Evolutionary conservation across 2,329 filamentous ascomycete species (phyloP), one percentile per base, ranked within the genome.

Genomic region (Aspergillus floridensis): DNA sequence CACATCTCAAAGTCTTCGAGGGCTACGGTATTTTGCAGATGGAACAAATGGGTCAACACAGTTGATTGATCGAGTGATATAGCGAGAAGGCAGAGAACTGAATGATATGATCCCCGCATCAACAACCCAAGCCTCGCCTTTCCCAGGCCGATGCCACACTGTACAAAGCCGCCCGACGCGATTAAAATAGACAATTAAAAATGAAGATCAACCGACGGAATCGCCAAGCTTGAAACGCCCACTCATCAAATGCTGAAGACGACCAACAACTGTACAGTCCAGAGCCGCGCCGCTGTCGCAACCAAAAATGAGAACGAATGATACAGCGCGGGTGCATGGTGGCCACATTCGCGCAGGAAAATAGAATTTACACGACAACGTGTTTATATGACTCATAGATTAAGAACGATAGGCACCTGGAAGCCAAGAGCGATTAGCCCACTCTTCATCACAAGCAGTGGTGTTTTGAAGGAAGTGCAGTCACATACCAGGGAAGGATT

Each of bases 401-500:
- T 46, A 62, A 26, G 59, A 63, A 50, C 63, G 63, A 51, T 65
- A 65, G 2, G 41, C 53, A 19, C 63, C 63, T 65, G 29, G 14
- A 5, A 7, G 21, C 32, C 19, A 19, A 14, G 24, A 46, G 31
- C 35, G 10, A 44, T 65, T 54, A 64, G 56, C 32, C n/a, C 21
- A 21, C n/a, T 22, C n/a, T 22, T 41, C 50, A 22, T 41, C 55
- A 48, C 35, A 46, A 29, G 53, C 35, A 24, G 22, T 22, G 22
- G 22, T 22, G 4, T 24, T 5, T 32, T 51, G 5, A 29, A 19
- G 44, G 19, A 29, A 21, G 41, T 10, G 12, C 32, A 8, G 44
- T 14, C 46, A 35, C 73, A 62, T 73, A 77, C 76, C 70, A 56
- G 70, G 63, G 63, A 74, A 76, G 46, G 69, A 65, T 52, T 72